Conservation (phyloP, 768 basidiomycete species). For the Trametes elegans region DNA sequence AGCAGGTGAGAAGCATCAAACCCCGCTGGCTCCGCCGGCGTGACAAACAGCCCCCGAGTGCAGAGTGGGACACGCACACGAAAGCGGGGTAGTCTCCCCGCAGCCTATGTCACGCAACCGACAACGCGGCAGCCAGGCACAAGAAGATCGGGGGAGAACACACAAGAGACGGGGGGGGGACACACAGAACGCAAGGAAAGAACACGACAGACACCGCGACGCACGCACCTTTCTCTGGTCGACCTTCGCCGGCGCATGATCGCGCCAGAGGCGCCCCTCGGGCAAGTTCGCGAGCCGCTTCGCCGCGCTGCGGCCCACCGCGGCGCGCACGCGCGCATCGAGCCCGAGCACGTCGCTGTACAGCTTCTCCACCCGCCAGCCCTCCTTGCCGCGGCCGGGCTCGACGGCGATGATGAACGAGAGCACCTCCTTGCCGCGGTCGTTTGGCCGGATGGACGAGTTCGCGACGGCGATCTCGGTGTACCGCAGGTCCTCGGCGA, state of each 20-base stretch:
- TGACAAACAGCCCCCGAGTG: constrained; percentile 4
- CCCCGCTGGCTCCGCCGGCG: constrained; percentile 1
- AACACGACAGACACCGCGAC: neutral
- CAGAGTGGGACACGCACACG: neutral
- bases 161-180: neutral
- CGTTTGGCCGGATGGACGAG: constrained; percentile 85
- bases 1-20: constrained; percentile 11
- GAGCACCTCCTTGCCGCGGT: constrained; percentile 88
- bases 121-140: constrained; percentile 4
- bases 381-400: constrained; percentile 66
- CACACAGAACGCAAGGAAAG: neutral
- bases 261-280: constrained; percentile 93
- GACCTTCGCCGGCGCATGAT: constrained; percentile 94
- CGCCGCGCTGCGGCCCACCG: constrained; percentile 57
- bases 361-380: constrained; percentile 88
- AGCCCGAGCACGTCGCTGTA: constrained; percentile 91
- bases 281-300: constrained; percentile 83
- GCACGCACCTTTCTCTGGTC: constrained; percentile 88
- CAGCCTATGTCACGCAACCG: neutral
- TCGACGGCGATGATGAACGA: constrained; percentile 81
- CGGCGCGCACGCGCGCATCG: constrained; percentile 69
- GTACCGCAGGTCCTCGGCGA: constrained; percentile 68
- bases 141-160: neutral
- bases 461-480: constrained; percentile 72
- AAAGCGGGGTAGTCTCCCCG: too few species aligned